Conservation (phyloP, 176 grass and related monocot genomes). For the Tillandsia leiboldiana region DNA sequence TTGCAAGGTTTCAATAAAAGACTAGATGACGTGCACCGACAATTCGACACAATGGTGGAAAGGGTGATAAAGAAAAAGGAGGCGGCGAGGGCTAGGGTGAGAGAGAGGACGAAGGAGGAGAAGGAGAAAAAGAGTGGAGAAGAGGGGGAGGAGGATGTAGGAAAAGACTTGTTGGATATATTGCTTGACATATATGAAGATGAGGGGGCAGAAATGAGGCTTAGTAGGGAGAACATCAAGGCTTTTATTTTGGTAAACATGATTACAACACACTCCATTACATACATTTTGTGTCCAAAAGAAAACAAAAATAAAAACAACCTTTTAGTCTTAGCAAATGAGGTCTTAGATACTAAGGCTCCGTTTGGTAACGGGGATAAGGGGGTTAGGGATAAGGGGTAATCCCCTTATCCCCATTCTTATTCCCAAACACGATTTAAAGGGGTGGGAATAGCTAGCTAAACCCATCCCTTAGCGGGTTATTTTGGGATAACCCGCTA, state of each 20-base stretch:
- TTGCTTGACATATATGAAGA: conserved; percentile 28
- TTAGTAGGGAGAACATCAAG: conserved; percentile 33
- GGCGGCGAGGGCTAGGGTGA: conserved; percentile 10
- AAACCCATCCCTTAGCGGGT: too few relatives aligned
- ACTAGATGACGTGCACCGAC: conserved; percentile 28
- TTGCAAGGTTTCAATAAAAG: conserved; percentile 54
- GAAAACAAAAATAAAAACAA: too few relatives aligned
- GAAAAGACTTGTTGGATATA: conserved; percentile 35
- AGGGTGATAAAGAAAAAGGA: conserved; percentile 38
- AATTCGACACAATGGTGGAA: conserved; percentile 60
- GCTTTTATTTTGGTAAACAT: conserved; percentile 20
- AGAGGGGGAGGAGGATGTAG: background rate
- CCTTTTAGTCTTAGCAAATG: too few relatives aligned
- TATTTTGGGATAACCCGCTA: too few relatives aligned
- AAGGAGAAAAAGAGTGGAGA: background rate
- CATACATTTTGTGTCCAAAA: background rate
- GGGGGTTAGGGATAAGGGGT: too few relatives aligned
- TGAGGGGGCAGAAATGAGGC: conserved; percentile 15
- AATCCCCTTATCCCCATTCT: too few relatives aligned
- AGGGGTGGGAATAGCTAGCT: too few relatives aligned
- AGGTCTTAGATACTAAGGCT: too few relatives aligned
- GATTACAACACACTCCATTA: background rate
- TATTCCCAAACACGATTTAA: too few relatives aligned
- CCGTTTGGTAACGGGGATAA: too few relatives aligned
- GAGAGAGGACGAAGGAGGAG: conserved; percentile 27